Evolutionary conservation across 768 basidiomycete genomes (phyloP).

Genomic region (Porphyrellus cyaneotinctus): DNA sequence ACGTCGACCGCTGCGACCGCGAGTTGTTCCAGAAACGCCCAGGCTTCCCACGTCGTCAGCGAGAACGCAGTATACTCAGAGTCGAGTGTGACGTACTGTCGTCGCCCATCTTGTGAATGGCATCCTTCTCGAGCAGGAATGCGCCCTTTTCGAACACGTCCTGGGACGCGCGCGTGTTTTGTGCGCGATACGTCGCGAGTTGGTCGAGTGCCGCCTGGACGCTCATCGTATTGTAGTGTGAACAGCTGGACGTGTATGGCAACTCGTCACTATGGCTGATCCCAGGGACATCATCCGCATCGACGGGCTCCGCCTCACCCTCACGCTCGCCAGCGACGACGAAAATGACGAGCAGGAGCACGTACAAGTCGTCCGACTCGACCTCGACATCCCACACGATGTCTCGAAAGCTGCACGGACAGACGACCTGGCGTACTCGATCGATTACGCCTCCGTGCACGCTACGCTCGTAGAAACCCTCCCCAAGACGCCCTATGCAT

Average conservation of each 20-base stretch:
- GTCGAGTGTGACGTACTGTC: slow-evolving; percentile 41
- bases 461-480: slow-evolving; percentile 27
- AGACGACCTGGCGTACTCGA: slow-evolving; percentile 54
- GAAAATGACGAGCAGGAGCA: slow-evolving; percentile 32
- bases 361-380: slow-evolving; percentile 51
- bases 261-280: not conserved
- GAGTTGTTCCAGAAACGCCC: slow-evolving; percentile 80
- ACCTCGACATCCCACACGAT: slow-evolving; percentile 49
- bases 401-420: slow-evolving; percentile 44
- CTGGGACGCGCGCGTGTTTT: slow-evolving; percentile 50
- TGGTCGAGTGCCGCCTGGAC: slow-evolving; percentile 45
- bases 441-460: slow-evolving; percentile 55
- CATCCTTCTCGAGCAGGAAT: slow-evolving; percentile 46
- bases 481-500: slow-evolving; percentile 30
- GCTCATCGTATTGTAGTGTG: slow-evolving; percentile 33
- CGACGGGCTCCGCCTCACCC: slow-evolving; percentile 43
- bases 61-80: not conserved
- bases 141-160: slow-evolving; percentile 56
- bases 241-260: not conserved
- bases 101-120: slow-evolving; percentile 44
- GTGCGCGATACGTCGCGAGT: slow-evolving; percentile 51
- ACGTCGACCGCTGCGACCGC: slow-evolving; percentile 74
- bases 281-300: slow-evolving; percentile 39
- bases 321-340: slow-evolving; percentile 31
- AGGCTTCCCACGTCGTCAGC: slow-evolving; percentile 41